These are phyloP conservation scores for Beauveria varroae DNA, from an alignment of 2,329 filamentous ascomycete species.

Conservation along the genomic window DNA sequence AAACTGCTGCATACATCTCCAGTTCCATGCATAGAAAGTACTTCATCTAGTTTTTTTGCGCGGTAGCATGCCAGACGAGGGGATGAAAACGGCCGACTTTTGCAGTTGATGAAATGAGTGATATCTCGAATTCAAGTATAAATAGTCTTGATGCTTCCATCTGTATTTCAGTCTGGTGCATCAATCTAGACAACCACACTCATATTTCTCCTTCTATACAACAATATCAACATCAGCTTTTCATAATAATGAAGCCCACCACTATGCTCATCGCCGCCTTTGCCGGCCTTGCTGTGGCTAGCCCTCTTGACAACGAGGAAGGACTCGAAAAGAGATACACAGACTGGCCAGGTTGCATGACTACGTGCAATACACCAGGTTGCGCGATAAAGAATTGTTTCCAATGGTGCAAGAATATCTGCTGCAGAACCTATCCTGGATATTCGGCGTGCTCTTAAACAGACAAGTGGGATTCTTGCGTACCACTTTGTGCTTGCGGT, in stretches of 20 bases:
- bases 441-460: not conserved
- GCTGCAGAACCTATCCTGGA: not conserved
- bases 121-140: not conserved
- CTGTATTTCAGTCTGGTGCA: not conserved
- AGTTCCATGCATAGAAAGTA: not conserved
- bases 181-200: not conserved
- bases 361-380: slow-evolving; percentile 8
- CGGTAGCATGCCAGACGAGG: not conserved
- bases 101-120: not conserved
- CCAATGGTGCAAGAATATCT: slow-evolving; percentile 6
- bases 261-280: slow-evolving; percentile 6
- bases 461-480: not conserved
- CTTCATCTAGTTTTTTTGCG: not conserved
- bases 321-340: slow-evolving; percentile 12
- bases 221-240: not conserved
- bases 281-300: slow-evolving; percentile 5
- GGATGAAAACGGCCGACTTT: not conserved
- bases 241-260: slow-evolving; percentile 9
- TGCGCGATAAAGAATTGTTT: slow-evolving; percentile 11
- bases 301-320: slow-evolving; percentile 1
- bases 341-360: slow-evolving; percentile 9
- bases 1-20: not conserved
- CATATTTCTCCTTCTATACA: not conserved
- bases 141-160: not conserved
- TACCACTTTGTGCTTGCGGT: too few species aligned